Percentiles rank a stretch among this genome's conserved stretches.
Evolutionary conservation across 148 eudicot species (phyloP).

Genomic region (Rhododendron ferrugineum): DNA sequence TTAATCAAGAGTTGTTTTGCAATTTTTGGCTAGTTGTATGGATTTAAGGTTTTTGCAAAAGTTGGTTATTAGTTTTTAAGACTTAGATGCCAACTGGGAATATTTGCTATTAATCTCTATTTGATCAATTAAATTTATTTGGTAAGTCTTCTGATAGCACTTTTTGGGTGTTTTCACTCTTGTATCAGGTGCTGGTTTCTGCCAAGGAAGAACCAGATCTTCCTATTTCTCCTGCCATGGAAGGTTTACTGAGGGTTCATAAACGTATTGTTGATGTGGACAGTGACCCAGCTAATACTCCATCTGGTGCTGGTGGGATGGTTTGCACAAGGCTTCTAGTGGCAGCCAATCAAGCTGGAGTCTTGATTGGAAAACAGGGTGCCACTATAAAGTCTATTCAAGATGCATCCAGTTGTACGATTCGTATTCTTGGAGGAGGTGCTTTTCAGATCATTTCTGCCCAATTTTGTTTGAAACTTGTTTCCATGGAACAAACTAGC

Average conservation of each 20-base stretch:
- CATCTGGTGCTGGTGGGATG: slow-evolving; percentile 17
- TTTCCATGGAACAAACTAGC: neutral
- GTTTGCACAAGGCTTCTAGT: slow-evolving; percentile 43
- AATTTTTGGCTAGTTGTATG: neutral
- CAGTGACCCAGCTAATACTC: slow-evolving; percentile 26
- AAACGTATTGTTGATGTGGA: slow-evolving; percentile 37
- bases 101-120: neutral
- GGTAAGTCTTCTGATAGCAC: neutral
- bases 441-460: neutral
- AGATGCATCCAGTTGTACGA: slow-evolving; percentile 39
- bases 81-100: neutral
- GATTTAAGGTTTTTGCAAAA: neutral
- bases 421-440: slow-evolving; percentile 53
- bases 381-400: slow-evolving; percentile 48
- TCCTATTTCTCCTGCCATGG: slow-evolving; percentile 42
- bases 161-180: neutral
- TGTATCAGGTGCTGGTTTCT: slow-evolving; percentile 43
- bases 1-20: neutral
- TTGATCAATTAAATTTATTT: neutral
- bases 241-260: slow-evolving; percentile 45
- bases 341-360: slow-evolving; percentile 48
- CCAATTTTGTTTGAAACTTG: neutral
- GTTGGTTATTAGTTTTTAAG: neutral
- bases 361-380: slow-evolving; percentile 58
- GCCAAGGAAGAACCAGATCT: slow-evolving; percentile 54